Evolutionary conservation across 1,139 yeast species (phyloP).

Genomic region (Suzukiozyma palmioleophila): DNA sequence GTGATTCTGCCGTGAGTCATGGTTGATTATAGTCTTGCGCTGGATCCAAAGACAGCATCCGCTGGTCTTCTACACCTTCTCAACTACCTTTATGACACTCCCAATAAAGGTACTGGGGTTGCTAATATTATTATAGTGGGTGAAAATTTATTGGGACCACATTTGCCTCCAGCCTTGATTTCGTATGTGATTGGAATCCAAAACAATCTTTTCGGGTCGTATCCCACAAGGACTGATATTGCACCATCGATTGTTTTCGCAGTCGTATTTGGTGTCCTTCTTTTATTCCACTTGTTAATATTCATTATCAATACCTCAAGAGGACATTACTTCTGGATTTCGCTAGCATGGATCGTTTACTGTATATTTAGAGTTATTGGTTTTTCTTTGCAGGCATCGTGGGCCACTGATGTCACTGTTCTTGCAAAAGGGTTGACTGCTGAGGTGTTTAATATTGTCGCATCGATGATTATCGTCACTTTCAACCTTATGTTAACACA

Average conservation of each 20-base stretch:
- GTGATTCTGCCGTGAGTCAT: neutral
- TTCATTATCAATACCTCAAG: conserved; percentile 49
- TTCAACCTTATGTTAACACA: conserved; percentile 68
- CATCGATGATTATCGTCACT: conserved; percentile 51
- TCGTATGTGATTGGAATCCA: conserved; percentile 36
- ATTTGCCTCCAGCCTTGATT: conserved; percentile 36
- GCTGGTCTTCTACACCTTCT: conserved; percentile 1
- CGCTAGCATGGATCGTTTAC: conserved; percentile 53
- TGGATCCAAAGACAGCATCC: conserved; percentile 1
- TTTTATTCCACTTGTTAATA: conserved; percentile 44
- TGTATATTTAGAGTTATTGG: conserved; percentile 54
- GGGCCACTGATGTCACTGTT: conserved; percentile 48
- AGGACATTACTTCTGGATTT: conserved; percentile 63
- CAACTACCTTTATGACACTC: neutral
- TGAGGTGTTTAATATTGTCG: conserved; percentile 55
- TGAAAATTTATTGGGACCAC: conserved; percentile 4
- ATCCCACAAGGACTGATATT: conserved; percentile 51
- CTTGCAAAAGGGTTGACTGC: conserved; percentile 56
- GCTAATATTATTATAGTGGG: neutral
- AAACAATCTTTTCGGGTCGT: conserved; percentile 61
- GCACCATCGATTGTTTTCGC: conserved; percentile 62
- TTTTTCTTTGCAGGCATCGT: conserved; percentile 53
- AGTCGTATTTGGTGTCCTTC: conserved; percentile 49
- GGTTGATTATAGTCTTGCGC: neutral
- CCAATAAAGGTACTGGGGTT: conserved; percentile 2